A percentile compares a stretch with the other conserved stretches of the same genome.
Evolutionary conservation across 1,284 basidiomycete species (phyloP).

Genomic region (Fomitiporia mediterranea): DNA sequence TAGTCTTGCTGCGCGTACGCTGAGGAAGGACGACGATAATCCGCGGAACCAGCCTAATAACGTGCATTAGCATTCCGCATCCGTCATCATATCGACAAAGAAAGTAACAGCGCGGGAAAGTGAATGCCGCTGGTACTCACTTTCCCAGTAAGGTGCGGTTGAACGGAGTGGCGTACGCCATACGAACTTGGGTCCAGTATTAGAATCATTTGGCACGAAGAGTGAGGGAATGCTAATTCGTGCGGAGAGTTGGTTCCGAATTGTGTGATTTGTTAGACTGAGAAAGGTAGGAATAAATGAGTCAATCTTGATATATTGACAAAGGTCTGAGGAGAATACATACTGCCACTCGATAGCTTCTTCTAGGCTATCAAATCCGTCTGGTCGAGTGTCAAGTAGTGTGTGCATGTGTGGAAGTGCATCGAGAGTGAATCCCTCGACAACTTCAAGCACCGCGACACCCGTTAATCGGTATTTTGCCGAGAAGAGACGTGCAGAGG

Average conservation of each 20-base stretch:
- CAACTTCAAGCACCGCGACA: constrained; percentile 89
- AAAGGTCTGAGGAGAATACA: constrained; percentile 33
- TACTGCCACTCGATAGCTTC: constrained; percentile 96
- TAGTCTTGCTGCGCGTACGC: constrained; percentile 73
- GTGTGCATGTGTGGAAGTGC: constrained; percentile 88
- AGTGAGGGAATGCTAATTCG: constrained; percentile 81
- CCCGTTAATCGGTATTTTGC: constrained; percentile 73
- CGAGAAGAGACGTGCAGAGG: constrained; percentile 62
- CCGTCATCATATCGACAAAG: not conserved
- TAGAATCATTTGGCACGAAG: constrained; percentile 43
- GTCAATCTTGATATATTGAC: constrained; percentile 11
- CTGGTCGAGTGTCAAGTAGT: constrained; percentile 82
- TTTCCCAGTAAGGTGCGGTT: constrained; percentile 88
- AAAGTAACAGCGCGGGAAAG: too few relatives aligned
- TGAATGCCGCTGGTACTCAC: constrained; percentile 41
- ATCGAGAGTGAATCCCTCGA: constrained; percentile 96
- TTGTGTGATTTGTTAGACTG: constrained; percentile 71
- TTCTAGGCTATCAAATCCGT: constrained; percentile 77
- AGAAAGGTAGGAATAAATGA: not conserved
- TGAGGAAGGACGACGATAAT: constrained; percentile 75
- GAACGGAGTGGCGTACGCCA: constrained; percentile 86
- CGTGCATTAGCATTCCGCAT: not conserved
- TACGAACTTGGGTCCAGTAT: constrained; percentile 38
- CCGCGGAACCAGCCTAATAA: constrained; percentile 83
- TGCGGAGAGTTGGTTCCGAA: constrained; percentile 77